Conservation (phyloP, 2,329 filamentous ascomycete species). For the Scleromitrula shiraiana region DNA sequence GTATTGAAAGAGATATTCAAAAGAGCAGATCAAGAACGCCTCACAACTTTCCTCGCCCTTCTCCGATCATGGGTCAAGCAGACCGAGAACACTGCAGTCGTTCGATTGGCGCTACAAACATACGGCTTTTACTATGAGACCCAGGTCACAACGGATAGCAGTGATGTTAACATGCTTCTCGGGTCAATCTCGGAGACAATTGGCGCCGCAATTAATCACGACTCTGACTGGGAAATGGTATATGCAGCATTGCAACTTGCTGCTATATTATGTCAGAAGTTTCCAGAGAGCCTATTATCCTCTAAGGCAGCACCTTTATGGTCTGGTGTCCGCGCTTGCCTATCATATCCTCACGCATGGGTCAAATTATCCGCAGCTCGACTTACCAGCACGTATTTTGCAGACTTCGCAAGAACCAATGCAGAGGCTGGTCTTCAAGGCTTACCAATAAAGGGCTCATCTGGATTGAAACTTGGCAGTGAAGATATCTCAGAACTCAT, state of each 20-base stretch:
- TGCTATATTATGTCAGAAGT: slow-evolving; percentile 57
- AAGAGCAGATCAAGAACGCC: slow-evolving; percentile 64
- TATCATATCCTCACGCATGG: slow-evolving; percentile 63
- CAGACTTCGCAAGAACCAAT: slow-evolving; percentile 64
- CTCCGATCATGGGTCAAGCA: slow-evolving; percentile 71
- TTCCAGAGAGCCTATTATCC: slow-evolving; percentile 56
- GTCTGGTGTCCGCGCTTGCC: slow-evolving; percentile 56
- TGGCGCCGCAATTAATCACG: slow-evolving; percentile 40
- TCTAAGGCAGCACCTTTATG: slow-evolving; percentile 58
- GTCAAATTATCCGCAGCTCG: slow-evolving; percentile 72
- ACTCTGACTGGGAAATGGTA: slow-evolving; percentile 62
- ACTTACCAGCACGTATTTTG: slow-evolving; percentile 69
- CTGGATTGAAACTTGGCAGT: slow-evolving; percentile 59
- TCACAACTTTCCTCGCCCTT: slow-evolving; percentile 61
- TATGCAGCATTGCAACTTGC: slow-evolving; percentile 66
- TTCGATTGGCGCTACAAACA: slow-evolving; percentile 67
- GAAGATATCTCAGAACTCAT: slow-evolving; percentile 56
- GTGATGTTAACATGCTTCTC: slow-evolving; percentile 47
- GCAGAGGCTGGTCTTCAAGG: slow-evolving; percentile 43
- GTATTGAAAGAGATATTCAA: slow-evolving; percentile 76
- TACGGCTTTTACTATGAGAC: slow-evolving; percentile 79
- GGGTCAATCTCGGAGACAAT: slow-evolving; percentile 46
- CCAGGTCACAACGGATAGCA: slow-evolving; percentile 45
- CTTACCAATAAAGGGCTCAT: slow-evolving; percentile 58
- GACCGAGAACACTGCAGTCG: slow-evolving; percentile 61